Conservation (phyloP, 768 basidiomycete species). For the Mrakia hoshinonis region DNA sequence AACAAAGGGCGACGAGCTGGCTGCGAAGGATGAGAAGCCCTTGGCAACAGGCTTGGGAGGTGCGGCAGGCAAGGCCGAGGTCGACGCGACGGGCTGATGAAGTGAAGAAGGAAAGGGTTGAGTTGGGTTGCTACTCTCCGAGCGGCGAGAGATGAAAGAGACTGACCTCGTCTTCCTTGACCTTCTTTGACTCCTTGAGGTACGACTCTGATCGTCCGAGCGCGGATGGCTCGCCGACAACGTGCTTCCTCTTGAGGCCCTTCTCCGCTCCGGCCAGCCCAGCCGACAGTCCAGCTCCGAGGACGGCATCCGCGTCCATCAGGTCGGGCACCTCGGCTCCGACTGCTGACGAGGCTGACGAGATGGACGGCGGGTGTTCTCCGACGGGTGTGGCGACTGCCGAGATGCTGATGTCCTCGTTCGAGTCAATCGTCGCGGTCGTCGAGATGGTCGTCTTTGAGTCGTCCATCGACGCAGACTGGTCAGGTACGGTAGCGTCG, state of each 20-base stretch:
- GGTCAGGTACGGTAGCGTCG: background rate
- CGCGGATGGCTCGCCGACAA: constrained; percentile 1
- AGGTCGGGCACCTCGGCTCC: background rate
- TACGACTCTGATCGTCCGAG: constrained; percentile 1
- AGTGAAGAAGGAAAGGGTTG: background rate
- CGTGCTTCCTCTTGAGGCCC: constrained; percentile 23
- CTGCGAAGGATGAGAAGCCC: constrained; percentile 19
- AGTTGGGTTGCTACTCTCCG: no score
- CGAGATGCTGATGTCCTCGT: constrained; percentile 13
- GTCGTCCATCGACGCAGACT: constrained; percentile 1
- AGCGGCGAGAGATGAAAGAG: no score
- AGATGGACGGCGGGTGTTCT: background rate
- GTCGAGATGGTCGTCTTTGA: constrained; percentile 12
- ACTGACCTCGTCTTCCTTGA: constrained; percentile 25
- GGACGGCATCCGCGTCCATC: constrained; percentile 6
- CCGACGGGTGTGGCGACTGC: background rate
- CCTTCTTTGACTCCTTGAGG: constrained; percentile 23
- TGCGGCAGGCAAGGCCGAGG: background rate
- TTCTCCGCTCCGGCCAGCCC: background rate
- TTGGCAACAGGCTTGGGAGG: background rate
- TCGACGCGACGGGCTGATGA: background rate
- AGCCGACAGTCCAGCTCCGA: background rate
- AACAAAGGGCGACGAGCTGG: constrained; percentile 11
- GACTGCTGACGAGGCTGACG: background rate
- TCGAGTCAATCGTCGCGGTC: constrained; percentile 5